Base-by-base conservation (phyloP, 1,284 basidiomycete genomes). In the Crepidotus sp. region DNA sequence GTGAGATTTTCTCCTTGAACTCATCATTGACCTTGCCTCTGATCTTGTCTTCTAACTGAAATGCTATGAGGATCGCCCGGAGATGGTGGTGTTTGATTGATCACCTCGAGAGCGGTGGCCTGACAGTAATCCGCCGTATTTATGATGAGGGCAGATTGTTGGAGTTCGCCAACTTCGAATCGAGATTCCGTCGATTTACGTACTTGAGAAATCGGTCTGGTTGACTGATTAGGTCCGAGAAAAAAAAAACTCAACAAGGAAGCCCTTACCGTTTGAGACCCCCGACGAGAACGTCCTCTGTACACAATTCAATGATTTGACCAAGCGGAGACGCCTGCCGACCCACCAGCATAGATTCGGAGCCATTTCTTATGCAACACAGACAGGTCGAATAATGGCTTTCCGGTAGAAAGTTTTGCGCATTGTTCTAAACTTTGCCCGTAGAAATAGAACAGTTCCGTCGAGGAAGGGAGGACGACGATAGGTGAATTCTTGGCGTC, bases 71-170 rank as follows among this genome's bases (percentile, higher is more conserved):
- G 29, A 27, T 15, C 31, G 41, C 36, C n/a, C 40, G 15, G 22
- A 44, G 7, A 15, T 15, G n/a, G n/a, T 25, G 31, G 15, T 6
- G 19, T 9, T 38, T 14, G 8, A 10, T 21, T 25, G 31, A 64
- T 15, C 54, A 82, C 89, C 73, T 96, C 92, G 15, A 79, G 60
- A 1, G 92, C 87, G 1, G 95, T 99, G 3, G 79, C 83, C 55
- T 92, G 85, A 61, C 96, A 98, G 63, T 98, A 99, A 57, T 98
- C 95, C 2, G 94, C 94, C 0, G 96, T 99, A 59, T 98, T 98
- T 58, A 99, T 81, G 17, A 96, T 68, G 14, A 91, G 68, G 57
- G 88, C 92, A 0, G 87, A 80, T 51, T 85, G 88, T 53, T 80
- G 82, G 26, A 96, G 61, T 48, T 92, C 83, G 9, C 71, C 69